Base-by-base conservation (phyloP, 2,329 filamentous ascomycete species). In the Cordyceps cateniannulata region DNA sequence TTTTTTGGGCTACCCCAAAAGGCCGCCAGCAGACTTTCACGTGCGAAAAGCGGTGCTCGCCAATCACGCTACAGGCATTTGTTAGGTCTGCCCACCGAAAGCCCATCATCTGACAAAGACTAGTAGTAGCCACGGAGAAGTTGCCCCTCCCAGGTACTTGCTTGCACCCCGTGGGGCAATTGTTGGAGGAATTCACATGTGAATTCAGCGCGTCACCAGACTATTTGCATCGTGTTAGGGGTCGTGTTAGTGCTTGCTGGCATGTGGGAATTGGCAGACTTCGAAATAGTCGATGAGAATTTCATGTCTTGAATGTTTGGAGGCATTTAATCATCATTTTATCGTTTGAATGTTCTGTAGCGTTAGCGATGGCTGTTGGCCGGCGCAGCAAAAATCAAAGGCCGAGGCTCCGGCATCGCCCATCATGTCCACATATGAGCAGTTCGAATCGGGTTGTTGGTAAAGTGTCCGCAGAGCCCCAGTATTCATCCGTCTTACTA, bases 351-450 rank as follows among this genome's bases (percentile, higher is more conserved):
- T 25, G 5, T 38, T 32, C 12, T 6, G 16, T 6, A 48, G 44
- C 48, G 51, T 18, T 5, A 3, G 40, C 29, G n/a, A 40, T 45
- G 18, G 20, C n/a, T 20, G 52, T 52, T 52, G 22, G n/a, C n/a
- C n/a, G n/a, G 25, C 38, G 24, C 3, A 45, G 20, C 3, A 20
- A 25, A 57, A 25, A 8, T n/a, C 16, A 48, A 42, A 29, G 44
- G 55, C 55, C 55, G 55, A 58, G 55, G 55, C 55, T 58, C 55
- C 55, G 55, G 49, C 35, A 44, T 57, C 54, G 44, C 42, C 27
- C 42, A 35, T 25, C 20, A 20, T 38, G 54, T 38, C 54, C 54
- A 47, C 54, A 47, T n/a, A 48, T 25, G 22, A 20, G 2, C 44
- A 29, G 16, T 14, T 42, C n/a, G 27, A 57, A 48, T n/a, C 35